Evolutionary conservation across 352 stramenopile genomes (phyloP).

Genomic region (Blastocystis sp.): DNA sequence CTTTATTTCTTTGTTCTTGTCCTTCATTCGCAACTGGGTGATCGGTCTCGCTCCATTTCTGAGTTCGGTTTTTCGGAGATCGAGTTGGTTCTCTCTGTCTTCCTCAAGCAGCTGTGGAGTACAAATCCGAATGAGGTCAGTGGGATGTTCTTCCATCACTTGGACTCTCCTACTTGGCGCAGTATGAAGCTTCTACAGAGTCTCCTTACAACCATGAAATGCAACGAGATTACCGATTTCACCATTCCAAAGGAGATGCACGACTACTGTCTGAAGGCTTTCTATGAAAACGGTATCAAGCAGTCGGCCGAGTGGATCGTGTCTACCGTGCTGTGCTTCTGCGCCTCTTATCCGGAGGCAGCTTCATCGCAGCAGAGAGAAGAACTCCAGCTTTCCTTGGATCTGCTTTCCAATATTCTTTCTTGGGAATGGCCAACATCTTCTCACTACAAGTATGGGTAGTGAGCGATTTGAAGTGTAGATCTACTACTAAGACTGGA

Average conservation of each 20-base stretch:
- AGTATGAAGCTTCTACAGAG: slow-evolving; percentile 11
- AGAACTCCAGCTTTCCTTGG: not conserved
- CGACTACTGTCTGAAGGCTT: not conserved
- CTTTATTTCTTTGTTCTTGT: not conserved
- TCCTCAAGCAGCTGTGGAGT: slow-evolving; percentile 35
- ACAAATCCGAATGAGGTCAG: not conserved
- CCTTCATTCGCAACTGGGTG: not conserved
- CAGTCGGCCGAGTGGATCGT: slow-evolving; percentile 11
- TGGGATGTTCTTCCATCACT: not conserved
- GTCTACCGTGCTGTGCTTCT: not conserved
- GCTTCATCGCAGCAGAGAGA: not conserved
- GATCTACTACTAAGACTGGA: not conserved
- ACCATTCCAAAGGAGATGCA: not conserved
- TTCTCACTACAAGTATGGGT: not conserved
- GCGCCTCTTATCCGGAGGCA: not conserved
- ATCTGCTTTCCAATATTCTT: not conserved
- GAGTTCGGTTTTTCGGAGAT: slow-evolving; percentile 54
- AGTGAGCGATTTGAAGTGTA: not conserved
- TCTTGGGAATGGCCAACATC: not conserved
- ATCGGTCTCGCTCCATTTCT: not conserved
- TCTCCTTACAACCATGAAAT: slow-evolving; percentile 11
- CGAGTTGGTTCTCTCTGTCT: not conserved
- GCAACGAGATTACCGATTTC: not conserved
- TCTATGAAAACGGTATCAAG: not conserved
- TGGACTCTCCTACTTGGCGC: not conserved